A percentile compares a stretch with the other conserved stretches of the same genome.
These are phyloP conservation scores for Schoenoplectus triqueter DNA, from an alignment of 202 grass and related monocot genomes.

Conservation along the genomic window DNA sequence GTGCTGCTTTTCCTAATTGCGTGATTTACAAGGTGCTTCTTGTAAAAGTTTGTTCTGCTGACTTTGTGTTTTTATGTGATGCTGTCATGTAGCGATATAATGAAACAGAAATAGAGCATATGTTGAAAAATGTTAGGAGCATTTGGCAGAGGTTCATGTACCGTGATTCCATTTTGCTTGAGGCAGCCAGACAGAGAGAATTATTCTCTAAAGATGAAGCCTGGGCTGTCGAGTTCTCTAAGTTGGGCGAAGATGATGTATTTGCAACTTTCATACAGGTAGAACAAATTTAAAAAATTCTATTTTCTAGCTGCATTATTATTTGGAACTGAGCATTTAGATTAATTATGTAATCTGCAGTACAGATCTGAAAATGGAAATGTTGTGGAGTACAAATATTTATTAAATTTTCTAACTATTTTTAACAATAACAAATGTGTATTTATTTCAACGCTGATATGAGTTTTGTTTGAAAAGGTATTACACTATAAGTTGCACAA, in stretches of 20 bases:
- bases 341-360: neutral
- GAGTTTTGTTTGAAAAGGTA: conserved; percentile 50
- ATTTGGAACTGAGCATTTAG: conserved; percentile 36
- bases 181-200: conserved; percentile 72
- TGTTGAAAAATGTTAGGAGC: conserved; percentile 82
- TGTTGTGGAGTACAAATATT: too few relatives aligned
- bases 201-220: conserved; percentile 61
- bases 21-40: conserved; percentile 18
- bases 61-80: conserved; percentile 17
- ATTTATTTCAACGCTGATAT: conserved; percentile 37
- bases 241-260: conserved; percentile 70
- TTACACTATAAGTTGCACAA: conserved; percentile 97
- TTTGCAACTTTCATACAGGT: conserved; percentile 96
- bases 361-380: conserved; percentile 30
- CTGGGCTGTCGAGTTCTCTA: conserved; percentile 86
- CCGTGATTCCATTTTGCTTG: conserved; percentile 81
- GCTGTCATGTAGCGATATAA: conserved; percentile 55
- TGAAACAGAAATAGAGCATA: conserved; percentile 78
- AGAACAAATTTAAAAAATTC: conserved; percentile 15
- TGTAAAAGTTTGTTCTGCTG: neutral
- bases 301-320: conserved; percentile 27
- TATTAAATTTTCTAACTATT: too few relatives aligned
- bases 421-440: neutral
- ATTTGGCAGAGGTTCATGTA: conserved; percentile 95
- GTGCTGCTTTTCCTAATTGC: conserved; percentile 15